A percentile compares a stretch with the other conserved stretches of the same genome.
Conservation (phyloP, 768 basidiomycete species). For the Agaricus blazei region DNA sequence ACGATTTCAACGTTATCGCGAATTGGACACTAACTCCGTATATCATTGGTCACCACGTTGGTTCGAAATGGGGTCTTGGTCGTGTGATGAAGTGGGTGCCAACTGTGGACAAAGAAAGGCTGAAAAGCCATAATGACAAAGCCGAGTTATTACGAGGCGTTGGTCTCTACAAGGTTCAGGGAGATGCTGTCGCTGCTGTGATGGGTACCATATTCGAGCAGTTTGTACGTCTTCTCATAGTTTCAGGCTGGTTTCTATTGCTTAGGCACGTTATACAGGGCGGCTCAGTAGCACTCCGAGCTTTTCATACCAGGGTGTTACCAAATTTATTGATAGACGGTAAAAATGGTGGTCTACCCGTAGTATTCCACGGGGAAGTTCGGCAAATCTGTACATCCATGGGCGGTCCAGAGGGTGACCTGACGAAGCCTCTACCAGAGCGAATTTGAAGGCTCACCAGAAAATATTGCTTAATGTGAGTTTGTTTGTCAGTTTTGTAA, state of each 20-base stretch:
- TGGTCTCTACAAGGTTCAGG: conserved; percentile 74
- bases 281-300: conserved; percentile 39
- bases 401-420: conserved; percentile 39
- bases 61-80: conserved; percentile 69
- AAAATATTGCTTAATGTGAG: conserved; percentile 19
- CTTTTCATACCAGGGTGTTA: conserved; percentile 46
- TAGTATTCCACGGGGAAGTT: conserved; percentile 45
- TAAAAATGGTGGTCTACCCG: conserved; percentile 35
- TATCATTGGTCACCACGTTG: conserved; percentile 68
- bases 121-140: conserved; percentile 22
- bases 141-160: conserved; percentile 42
- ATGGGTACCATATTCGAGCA: conserved; percentile 77
- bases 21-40: conserved; percentile 63
- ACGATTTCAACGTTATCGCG: conserved; percentile 55
- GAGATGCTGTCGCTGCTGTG: conserved; percentile 71
- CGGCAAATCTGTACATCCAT: conserved; percentile 37
- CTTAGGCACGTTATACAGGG: conserved; percentile 28
- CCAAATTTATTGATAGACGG: conserved; percentile 30
- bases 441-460: not conserved
- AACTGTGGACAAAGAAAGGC: conserved; percentile 35
- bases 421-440: not conserved
- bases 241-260: not conserved
- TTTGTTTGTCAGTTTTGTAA: not conserved
- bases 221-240: conserved; percentile 48
- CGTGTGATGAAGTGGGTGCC: conserved; percentile 74